These are phyloP conservation scores for Colletotrichum higginsianum DNA, from an alignment of 2,329 filamentous ascomycete species.

Conservation along the genomic window DNA sequence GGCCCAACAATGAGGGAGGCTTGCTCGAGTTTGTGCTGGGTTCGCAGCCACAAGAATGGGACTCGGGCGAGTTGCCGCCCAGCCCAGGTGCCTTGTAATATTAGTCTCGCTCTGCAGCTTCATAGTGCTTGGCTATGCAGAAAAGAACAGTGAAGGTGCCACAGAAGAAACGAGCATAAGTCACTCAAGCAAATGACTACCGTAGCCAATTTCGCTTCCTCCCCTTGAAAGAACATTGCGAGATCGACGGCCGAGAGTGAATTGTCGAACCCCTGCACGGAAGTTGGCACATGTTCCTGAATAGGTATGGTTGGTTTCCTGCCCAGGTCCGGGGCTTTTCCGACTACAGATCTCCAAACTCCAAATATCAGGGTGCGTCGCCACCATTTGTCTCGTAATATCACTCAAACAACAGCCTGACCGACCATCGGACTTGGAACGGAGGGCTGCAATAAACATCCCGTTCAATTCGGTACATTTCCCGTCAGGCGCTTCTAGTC, in stretches of 20 bases:
- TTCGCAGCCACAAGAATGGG: conserved; percentile 50
- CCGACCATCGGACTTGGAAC: neutral
- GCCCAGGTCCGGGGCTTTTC: neutral
- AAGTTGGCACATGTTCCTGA: conserved; percentile 8
- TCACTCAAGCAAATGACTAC: too few species aligned
- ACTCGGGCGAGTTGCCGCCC: conserved; percentile 64
- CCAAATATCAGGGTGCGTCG: neutral
- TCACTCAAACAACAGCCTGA: neutral
- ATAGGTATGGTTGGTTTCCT: neutral
- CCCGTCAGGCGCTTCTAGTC: too few species aligned
- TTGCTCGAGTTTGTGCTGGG: conserved; percentile 64
- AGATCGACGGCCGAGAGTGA: too few species aligned
- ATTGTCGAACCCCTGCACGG: neutral
- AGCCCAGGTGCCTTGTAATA: conserved; percentile 55
- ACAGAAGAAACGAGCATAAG: too few species aligned
- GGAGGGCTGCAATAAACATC: too few species aligned
- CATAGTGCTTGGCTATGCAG: neutral
- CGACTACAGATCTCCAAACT: neutral
- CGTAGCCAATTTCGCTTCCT: too few species aligned
- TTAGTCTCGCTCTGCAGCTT: neutral
- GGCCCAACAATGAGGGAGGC: conserved; percentile 54
- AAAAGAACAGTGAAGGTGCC: too few species aligned
- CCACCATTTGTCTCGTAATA: neutral
- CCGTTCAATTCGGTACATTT: too few species aligned
- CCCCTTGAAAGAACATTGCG: too few species aligned